Percentiles rank a stretch among this genome's conserved stretches.
phyloP scores from a whole-genome alignment of 1,139 yeast genomes.

The Saccharomyces hybrid region DNA sequence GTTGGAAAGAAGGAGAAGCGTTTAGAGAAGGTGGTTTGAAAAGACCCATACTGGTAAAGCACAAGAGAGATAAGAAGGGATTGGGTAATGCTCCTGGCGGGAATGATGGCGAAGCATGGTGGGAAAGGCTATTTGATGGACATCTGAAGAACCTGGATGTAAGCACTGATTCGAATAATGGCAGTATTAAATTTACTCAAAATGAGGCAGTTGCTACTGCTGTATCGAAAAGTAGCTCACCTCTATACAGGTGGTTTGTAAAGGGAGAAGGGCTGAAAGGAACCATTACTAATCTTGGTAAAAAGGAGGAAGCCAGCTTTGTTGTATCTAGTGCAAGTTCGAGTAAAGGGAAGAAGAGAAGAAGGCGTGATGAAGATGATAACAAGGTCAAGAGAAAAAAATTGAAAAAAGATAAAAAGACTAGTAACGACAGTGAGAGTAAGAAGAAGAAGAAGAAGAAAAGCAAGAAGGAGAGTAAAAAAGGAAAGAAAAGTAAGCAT shows the following conservation, averaged over 20 bases:
- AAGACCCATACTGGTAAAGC: slow-evolving; percentile 82
- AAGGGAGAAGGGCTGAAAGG: slow-evolving; percentile 80
- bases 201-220: slow-evolving; percentile 38
- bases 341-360: slow-evolving; percentile 11
- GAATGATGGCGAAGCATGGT: slow-evolving; percentile 78
- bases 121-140: slow-evolving; percentile 93
- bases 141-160: slow-evolving; percentile 77
- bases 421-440: slow-evolving; percentile 16
- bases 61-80: slow-evolving; percentile 85
- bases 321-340: slow-evolving; percentile 5
- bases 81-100: slow-evolving; percentile 37
- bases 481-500: slow-evolving; percentile 24
- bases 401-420: slow-evolving; percentile 7
- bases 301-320: slow-evolving; percentile 14
- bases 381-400: slow-evolving; percentile 16
- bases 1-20: slow-evolving; percentile 92
- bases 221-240: slow-evolving; percentile 47
- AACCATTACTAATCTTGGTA: slow-evolving; percentile 43
- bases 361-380: slow-evolving; percentile 14
- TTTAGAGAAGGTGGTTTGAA: slow-evolving; percentile 68
- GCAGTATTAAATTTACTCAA: slow-evolving; percentile 37
- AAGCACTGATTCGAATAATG: slow-evolving; percentile 31
- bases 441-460: slow-evolving; percentile 16
- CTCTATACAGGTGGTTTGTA: slow-evolving; percentile 63
- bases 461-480: slow-evolving; percentile 21